Conservation (phyloP, 129 eudicot species). For the Flaveria ramosissima region DNA sequence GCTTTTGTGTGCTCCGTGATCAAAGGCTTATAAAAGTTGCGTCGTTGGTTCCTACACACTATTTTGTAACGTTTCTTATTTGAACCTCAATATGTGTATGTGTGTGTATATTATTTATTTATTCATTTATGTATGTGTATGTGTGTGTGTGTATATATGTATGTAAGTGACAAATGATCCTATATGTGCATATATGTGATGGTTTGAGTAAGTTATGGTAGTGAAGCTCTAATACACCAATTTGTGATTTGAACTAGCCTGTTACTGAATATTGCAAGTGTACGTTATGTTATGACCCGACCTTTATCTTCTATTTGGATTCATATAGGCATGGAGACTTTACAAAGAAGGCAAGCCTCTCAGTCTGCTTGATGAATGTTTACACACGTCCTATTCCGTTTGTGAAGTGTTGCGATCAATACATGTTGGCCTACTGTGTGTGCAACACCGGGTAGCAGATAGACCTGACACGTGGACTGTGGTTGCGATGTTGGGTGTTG, state of each 20-base stretch:
- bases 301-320: neutral
- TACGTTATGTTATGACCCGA: neutral
- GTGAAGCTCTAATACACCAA: neutral
- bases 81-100: too few relatives aligned
- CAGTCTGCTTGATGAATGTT: slow-evolving; percentile 27
- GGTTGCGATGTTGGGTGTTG: slow-evolving; percentile 44
- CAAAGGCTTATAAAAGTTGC: neutral
- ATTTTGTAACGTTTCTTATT: too few relatives aligned
- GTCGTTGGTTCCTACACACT: neutral
- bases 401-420: slow-evolving; percentile 36
- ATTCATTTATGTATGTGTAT: too few relatives aligned
- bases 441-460: slow-evolving; percentile 48
- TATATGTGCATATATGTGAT: neutral
- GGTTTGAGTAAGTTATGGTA: neutral
- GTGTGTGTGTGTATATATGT: too few relatives aligned
- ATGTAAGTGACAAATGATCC: neutral
- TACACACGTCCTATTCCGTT: neutral
- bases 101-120: too few relatives aligned
- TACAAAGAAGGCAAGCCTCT: slow-evolving; percentile 35
- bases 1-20: neutral
- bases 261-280: neutral
- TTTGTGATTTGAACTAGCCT: neutral
- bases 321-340: slow-evolving; percentile 46
- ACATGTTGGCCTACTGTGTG: slow-evolving; percentile 45
- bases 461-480: slow-evolving; percentile 42